Percentiles rank a stretch among this genome's conserved stretches.
Evolutionary conservation across 2,329 filamentous ascomycete species (phyloP).

Genomic region (Karstenula rhodostoma): DNA sequence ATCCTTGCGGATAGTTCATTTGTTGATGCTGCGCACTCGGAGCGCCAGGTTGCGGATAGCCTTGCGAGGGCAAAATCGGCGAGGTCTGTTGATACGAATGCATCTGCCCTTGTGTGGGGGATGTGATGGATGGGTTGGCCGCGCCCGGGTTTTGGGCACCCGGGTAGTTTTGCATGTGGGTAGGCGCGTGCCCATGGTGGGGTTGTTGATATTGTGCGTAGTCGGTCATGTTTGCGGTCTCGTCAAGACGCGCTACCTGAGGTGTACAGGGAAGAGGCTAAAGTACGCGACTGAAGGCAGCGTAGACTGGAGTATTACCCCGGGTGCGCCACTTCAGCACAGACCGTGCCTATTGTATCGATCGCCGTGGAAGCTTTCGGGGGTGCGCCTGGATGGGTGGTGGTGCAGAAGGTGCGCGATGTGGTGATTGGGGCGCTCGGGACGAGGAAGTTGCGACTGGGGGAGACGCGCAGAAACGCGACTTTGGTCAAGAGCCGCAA

Average conservation of each 20-base stretch:
- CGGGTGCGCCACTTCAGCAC: constrained; percentile 46
- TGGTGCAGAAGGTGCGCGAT: constrained; percentile 22
- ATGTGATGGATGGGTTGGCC: constrained; percentile 66
- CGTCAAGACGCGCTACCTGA: constrained; percentile 29
- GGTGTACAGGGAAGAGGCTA: constrained; percentile 32
- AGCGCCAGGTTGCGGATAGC: constrained; percentile 69
- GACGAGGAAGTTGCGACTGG: constrained; percentile 29
- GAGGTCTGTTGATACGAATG: constrained; percentile 71
- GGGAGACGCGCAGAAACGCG: constrained; percentile 37
- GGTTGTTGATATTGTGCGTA: constrained; percentile 59
- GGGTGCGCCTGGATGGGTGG: constrained; percentile 27
- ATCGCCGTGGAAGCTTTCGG: constrained; percentile 28
- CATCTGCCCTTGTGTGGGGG: constrained; percentile 68
- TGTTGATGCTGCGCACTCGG: constrained; percentile 70
- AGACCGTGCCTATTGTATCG: constrained; percentile 28
- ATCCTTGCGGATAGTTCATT: constrained; percentile 83
- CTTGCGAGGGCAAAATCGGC: constrained; percentile 80
- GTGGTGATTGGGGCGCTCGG: constrained; percentile 39
- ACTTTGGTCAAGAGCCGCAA: constrained; percentile 31
- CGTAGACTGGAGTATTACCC: constrained; percentile 39
- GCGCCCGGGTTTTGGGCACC: constrained; percentile 46
- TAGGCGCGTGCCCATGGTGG: constrained; percentile 55
- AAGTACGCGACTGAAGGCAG: constrained; percentile 35
- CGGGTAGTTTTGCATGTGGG: constrained; percentile 51
- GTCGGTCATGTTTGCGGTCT: constrained; percentile 52